Base-by-base conservation (phyloP, 768 basidiomycete species). In the Arthromyces matolae region DNA sequence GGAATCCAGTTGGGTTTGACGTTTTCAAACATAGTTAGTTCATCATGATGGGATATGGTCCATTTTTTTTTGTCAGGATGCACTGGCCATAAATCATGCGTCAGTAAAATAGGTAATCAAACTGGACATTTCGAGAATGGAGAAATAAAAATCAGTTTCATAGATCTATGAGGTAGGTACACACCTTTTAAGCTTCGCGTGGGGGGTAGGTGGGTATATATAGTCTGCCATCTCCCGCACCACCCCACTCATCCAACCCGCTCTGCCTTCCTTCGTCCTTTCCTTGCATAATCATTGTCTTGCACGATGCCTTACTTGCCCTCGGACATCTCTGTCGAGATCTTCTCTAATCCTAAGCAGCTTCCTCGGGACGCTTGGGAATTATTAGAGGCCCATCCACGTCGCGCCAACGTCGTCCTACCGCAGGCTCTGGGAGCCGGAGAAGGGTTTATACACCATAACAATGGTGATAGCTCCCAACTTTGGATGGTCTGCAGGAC, bases 381-480 rank as follows among this genome's bases (percentile, higher is more conserved):
- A 2, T 61, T 64, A 3, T 62, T 83, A 9, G 51, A 62, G 6
- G 53, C 50, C 7, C 53, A 75, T 33, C 67, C 71, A 19, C 60
- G 65, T 14, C 62, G 70, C 34, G 72, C 74, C 5, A 77, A 77
- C 46, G 53, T 64, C 20, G 63, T 76, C 12, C 64, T 77, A 3
- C 77, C 77, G 7, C 53, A 58, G 12, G 60, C 70, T 13, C 49
- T 59, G 12, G 71, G 72, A 45, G 64, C 50, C 29, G 54, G 55
- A 7, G 45, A 60, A 41, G 52, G 55, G 19, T 55, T 63, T 49
- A 52, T 32, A 22, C 37, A 28, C 20, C 38, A 24, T 29, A 13
- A 23, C 16, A 32, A 45, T n/a, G 14, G 1, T 14, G 13, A 20
- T 8, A 41, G 37, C 18, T 43, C 57, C 9, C 61, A 72, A 37